Percentiles rank a stretch among this genome's conserved stretches.
These are phyloP conservation scores for Millerozyma acaciae DNA, from an alignment of 805 yeast genomes.

Conservation along the genomic window DNA sequence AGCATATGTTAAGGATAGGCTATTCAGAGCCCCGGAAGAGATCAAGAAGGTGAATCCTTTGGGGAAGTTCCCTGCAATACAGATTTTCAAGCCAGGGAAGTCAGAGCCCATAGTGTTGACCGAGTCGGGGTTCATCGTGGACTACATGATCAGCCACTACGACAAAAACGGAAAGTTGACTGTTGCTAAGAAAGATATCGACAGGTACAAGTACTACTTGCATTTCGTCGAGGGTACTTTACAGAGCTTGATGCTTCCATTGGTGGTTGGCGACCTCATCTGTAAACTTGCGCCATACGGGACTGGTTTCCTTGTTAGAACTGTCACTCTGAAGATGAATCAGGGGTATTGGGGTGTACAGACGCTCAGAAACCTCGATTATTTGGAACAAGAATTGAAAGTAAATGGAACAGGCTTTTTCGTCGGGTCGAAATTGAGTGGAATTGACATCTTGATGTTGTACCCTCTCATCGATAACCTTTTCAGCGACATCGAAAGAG, in stretches of 20 bases:
- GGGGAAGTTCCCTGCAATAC: conserved; percentile 34
- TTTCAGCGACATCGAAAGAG: conserved; percentile 21
- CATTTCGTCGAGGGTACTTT: conserved; percentile 63
- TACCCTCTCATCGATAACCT: conserved; percentile 38
- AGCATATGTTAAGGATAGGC: conserved; percentile 20
- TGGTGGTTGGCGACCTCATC: conserved; percentile 26
- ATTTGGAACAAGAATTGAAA: conserved; percentile 26
- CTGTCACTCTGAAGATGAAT: conserved; percentile 20
- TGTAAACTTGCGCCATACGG: conserved; percentile 25
- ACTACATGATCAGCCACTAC: conserved; percentile 47
- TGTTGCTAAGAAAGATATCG: conserved; percentile 34
- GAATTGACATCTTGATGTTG: conserved; percentile 52
- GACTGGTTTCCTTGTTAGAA: conserved; percentile 16
- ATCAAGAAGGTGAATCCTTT: conserved; percentile 30
- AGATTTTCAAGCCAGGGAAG: conserved; percentile 20
- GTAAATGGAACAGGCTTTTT: conserved; percentile 30
- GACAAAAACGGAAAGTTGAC: conserved; percentile 40
- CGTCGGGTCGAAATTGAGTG: conserved; percentile 48
- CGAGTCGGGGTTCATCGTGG: conserved; percentile 60
- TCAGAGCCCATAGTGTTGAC: conserved; percentile 28
- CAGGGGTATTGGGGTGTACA: conserved; percentile 24
- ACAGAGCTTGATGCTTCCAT: conserved; percentile 42
- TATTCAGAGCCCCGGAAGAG: conserved; percentile 31
- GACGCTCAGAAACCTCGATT: conserved; percentile 18
- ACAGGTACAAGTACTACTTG: conserved; percentile 46